Conservation (phyloP, 2,329 filamentous ascomycete genomes). For the Neonectria neomacrospora region DNA sequence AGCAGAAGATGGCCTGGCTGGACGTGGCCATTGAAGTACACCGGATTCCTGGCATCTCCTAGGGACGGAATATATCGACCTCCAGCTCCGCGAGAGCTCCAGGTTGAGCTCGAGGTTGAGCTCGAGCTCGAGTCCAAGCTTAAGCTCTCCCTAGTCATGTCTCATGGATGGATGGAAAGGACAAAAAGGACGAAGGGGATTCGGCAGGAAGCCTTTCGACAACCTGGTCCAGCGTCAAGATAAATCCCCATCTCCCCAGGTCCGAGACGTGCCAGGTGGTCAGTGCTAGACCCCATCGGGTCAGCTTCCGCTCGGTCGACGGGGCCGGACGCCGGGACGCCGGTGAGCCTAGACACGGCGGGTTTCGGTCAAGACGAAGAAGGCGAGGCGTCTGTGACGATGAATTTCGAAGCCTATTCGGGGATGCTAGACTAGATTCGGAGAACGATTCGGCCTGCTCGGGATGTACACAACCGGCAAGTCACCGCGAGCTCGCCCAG, state of each 20-base stretch:
- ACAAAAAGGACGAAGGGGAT: constrained; percentile 28
- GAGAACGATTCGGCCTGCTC: not conserved
- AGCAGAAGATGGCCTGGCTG: not conserved
- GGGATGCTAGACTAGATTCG: constrained; percentile 1
- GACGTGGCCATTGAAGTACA: not conserved
- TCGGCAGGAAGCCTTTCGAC: constrained; percentile 21
- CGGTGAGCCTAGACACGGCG: constrained; percentile 18
- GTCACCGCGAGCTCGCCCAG: constrained; percentile 32
- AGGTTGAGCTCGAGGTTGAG: not conserved
- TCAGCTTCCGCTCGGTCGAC: constrained; percentile 40
- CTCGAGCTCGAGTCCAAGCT: not conserved
- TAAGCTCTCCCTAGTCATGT: constrained; percentile 7
- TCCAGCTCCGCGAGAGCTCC: not conserved
- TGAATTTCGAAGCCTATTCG: not conserved
- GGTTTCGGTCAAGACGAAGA: constrained; percentile 20
- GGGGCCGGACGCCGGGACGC: constrained; percentile 29
- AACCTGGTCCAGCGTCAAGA: constrained; percentile 15
- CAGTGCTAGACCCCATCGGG: constrained; percentile 19
- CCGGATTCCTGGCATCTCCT: not conserved
- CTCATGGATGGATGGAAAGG: constrained; percentile 25
- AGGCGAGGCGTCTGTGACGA: constrained; percentile 1
- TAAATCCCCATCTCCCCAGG: constrained; percentile 12
- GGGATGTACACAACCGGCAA: constrained; percentile 31
- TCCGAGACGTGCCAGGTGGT: constrained; percentile 10
- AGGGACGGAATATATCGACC: not conserved